Conservation (phyloP, 352 stramenopile genomes). For the Phytophthora megakarya region DNA sequence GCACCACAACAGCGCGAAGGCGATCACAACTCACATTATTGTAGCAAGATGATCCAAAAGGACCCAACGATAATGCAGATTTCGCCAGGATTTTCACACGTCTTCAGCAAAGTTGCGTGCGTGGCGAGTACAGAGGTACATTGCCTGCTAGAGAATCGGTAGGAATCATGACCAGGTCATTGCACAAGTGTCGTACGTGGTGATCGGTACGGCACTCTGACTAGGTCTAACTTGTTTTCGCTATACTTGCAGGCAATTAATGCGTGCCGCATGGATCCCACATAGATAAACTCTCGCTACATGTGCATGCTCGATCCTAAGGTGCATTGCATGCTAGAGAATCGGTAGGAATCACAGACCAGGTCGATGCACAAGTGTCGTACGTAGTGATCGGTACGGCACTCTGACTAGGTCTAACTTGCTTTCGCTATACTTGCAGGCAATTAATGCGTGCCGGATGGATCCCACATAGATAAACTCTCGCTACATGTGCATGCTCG, state of each 20-base stretch:
- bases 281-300: not conserved
- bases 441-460: conserved; percentile 15
- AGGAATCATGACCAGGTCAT: conserved; percentile 9
- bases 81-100: no score
- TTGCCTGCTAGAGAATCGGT: conserved; percentile 3
- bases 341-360: conserved; percentile 13
- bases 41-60: no score
- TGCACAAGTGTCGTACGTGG: conserved; percentile 11
- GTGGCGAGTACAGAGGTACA: no score
- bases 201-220: conserved; percentile 18
- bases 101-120: no score
- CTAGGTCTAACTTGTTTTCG: conserved; percentile 10
- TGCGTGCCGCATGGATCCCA: conserved; percentile 16
- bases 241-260: conserved; percentile 12
- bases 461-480: conserved; percentile 6
- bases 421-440: conserved; percentile 11
- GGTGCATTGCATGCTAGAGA: no score
- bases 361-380: conserved; percentile 6
- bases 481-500: conserved; percentile 1
- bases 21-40: no score
- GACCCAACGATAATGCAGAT: no score
- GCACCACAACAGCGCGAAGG: no score
- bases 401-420: conserved; percentile 13
- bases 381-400: conserved; percentile 15
- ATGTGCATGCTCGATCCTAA: conserved; percentile 8